Evolutionary conservation across 805 yeast genomes (phyloP), one percentile per base, ranked within the genome.

Genomic region (Wickerhamomyces pijperi): DNA sequence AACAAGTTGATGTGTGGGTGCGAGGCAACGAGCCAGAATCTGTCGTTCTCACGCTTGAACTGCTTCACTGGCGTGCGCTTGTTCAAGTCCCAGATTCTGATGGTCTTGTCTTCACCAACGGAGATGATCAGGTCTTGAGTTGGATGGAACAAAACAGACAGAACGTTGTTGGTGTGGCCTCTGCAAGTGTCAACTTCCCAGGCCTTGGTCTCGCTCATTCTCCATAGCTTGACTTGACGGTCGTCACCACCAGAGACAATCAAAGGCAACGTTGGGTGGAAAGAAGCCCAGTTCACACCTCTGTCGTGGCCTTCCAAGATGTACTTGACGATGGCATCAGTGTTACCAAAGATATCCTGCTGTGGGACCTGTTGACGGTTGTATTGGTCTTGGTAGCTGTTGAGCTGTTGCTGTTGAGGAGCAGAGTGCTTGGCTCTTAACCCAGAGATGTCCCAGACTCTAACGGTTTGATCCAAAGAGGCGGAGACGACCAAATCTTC

Each of bases 181-280:
- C 98, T 77, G 62, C 97, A 90, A 20, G 97, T 84, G 59, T 92
- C 99, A 43, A 94, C 94, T 61, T 94, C 98, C 97, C 97, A 92
- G 19, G 98, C 98, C 63, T 88, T 86, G 29, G 94, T 78, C 49
- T 92, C 96, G 54, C 87, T 79, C 96, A 87, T 86, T 64, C 97
- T 76, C 98, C 98, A 92, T 47, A 94, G 68, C 61, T 90, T 90
- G 41, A 92, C 85, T 47, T 90, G 79, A 49, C 97, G 76, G 58
- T 92, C 99, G 59, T 92, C 99, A 60, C 94, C 94, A 53, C 90
- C 94, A 15, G 96, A 85, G 16, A 88, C 94, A 56, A 92, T 87
- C 49, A 92, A 70, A 13, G 97, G 97, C 57, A 87, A 70, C 19
- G 90, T 86, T 35, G 98, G 98, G 59, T 92, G 99, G 76, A 94